Base-by-base conservation (phyloP, 768 basidiomycete species). In the Dentipellis sp. region DNA sequence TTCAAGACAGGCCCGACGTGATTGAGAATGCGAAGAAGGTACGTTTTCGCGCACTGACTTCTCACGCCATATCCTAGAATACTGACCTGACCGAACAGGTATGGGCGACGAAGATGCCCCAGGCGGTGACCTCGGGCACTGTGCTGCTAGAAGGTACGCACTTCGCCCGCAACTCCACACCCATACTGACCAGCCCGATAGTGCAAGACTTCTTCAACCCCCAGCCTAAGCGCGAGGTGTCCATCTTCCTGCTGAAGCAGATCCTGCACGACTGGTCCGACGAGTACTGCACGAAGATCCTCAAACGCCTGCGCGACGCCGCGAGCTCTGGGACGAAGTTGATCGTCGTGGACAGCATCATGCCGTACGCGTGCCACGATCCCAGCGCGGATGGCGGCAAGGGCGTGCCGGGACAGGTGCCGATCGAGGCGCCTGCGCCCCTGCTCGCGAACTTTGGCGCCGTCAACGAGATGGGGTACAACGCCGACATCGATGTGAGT, bases 321-420 rank as follows among this genome's bases (percentile, higher is more conserved):
- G 68, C 71, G 4, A 22, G 50, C 2, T 56, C 66, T 0, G 35
- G 22, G 1, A 69, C 70, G 1, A 62, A 57, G 50, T 87, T 55
- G 82, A 83, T 65, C 71, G 76, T 23, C 83, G 17, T 54, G 3
- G 53, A 54, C 4, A 22, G 16, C 7, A 7, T 53, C 37, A 39
- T 53, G 52, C 37, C 37, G 2, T 42, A 53, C 8, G 52, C 39
- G 21, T 53, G 52, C 39, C 3, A 14, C 19, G 52, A 40, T 14
- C 16, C 38, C 11, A 9, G 11, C 12, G 16, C 12, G 29, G 29
- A 29, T 6, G 29, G 6, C 29, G 29, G 29, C 11, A 45, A 19
- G n/a, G 42, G n/a, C 5, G 42, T 45, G 2, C 42, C 42, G 16
- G 42, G 42, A 7, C 37, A 1, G 7, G 52, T 16, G 7, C 52